Evolutionary conservation across 1,139 yeast species (phyloP).

Genomic region (Ogataea hybrid): DNA sequence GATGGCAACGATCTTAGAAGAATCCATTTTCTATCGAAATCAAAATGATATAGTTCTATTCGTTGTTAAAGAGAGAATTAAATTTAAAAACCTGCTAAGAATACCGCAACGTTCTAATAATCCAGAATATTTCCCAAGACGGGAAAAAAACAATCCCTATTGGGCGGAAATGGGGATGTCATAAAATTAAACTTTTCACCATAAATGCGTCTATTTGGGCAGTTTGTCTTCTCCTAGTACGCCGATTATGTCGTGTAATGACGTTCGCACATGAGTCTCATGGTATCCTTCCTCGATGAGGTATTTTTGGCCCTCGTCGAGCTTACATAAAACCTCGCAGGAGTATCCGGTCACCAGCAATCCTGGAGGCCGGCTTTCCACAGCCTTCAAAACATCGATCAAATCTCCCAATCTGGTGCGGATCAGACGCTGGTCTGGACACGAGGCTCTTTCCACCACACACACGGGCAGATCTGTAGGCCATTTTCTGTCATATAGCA

Average conservation of each 20-base stretch:
- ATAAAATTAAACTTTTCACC: background rate
- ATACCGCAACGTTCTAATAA: slow-evolving; percentile 4
- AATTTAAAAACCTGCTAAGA: background rate
- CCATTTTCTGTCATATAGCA: slow-evolving; percentile 61
- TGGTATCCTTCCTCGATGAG: slow-evolving; percentile 52
- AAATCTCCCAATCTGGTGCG: slow-evolving; percentile 68
- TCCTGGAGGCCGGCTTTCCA: slow-evolving; percentile 95
- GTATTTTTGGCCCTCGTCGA: slow-evolving; percentile 34
- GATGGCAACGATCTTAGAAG: slow-evolving; percentile 27
- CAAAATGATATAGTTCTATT: background rate
- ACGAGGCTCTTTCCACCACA: slow-evolving; percentile 85
- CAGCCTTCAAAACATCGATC: slow-evolving; percentile 67
- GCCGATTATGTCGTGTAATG: slow-evolving; percentile 2
- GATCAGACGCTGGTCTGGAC: slow-evolving; percentile 88
- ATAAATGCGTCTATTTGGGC: background rate
- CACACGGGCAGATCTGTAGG: slow-evolving; percentile 73
- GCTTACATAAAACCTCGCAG: slow-evolving; percentile 55
- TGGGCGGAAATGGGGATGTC: slow-evolving; percentile 1
- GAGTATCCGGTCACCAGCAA: slow-evolving; percentile 79
- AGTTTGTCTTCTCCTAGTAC: slow-evolving; percentile 5
- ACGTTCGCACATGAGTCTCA: slow-evolving; percentile 2
- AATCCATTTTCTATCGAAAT: slow-evolving; percentile 18
- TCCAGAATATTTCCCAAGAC: slow-evolving; percentile 1
- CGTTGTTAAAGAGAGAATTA: background rate
- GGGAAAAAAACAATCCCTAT: background rate